Percentiles rank a stretch among this genome's conserved stretches.
phyloP scores from a whole-genome alignment of 2,329 filamentous ascomycete genomes.

The Aspergillus sp. region DNA sequence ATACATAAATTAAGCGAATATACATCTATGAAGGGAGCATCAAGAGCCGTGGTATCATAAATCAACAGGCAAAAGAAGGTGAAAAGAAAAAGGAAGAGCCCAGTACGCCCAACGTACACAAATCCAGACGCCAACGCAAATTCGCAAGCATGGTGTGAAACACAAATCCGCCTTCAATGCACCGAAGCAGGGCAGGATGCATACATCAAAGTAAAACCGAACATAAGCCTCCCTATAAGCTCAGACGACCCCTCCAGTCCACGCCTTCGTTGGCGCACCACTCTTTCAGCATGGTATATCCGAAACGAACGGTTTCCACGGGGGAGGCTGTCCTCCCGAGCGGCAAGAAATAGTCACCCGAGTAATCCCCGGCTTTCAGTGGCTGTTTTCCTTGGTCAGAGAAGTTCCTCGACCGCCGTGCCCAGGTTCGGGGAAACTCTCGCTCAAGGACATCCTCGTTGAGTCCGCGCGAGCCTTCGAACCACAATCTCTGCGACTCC shows the following conservation, averaged over 20 bases:
- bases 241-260: conserved; percentile 41
- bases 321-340: conserved; percentile 41
- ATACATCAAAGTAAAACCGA: background rate
- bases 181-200: too few relatives aligned
- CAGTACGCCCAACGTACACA: background rate
- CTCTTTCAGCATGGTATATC: conserved; percentile 42
- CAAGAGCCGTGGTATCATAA: background rate
- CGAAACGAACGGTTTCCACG: conserved; percentile 46
- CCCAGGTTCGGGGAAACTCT: conserved; percentile 47
- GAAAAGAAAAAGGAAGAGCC: background rate
- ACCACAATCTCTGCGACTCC: conserved; percentile 44
- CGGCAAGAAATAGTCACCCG: conserved; percentile 41
- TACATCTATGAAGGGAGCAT: background rate
- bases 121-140: background rate
- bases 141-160: background rate
- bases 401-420: conserved; percentile 35
- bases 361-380: conserved; percentile 34
- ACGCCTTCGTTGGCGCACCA: conserved; percentile 47
- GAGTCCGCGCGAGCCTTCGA: conserved; percentile 40
- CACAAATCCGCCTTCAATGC: background rate
- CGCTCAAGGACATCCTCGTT: conserved; percentile 38
- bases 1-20: background rate
- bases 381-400: conserved; percentile 34
- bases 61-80: background rate
- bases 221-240: conserved; percentile 29